Conservation (phyloP, 2,329 filamentous ascomycete species). For the Fusarium clavum region DNA sequence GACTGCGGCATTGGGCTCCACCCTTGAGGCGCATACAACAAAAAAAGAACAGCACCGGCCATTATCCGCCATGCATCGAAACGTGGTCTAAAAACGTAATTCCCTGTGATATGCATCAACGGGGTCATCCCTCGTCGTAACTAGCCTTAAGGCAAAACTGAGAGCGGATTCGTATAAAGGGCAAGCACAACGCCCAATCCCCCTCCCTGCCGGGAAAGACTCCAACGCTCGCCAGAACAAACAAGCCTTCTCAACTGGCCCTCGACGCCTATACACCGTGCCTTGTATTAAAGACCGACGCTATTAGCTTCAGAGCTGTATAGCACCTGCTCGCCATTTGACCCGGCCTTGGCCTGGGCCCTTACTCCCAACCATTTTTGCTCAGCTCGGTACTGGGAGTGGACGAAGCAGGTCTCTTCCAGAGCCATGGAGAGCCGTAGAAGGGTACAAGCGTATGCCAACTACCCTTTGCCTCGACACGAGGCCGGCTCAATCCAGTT, state of each 20-base stretch:
- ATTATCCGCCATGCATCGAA: slow-evolving; percentile 63
- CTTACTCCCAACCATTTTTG: slow-evolving; percentile 46
- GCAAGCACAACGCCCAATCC: slow-evolving; percentile 47
- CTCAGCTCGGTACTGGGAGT: slow-evolving; percentile 49
- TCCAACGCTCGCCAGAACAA: slow-evolving; percentile 48
- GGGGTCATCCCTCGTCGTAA: slow-evolving; percentile 47
- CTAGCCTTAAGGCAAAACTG: slow-evolving; percentile 45
- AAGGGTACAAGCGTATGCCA: slow-evolving; percentile 48
- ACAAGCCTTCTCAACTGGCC: slow-evolving; percentile 46
- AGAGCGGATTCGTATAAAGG: slow-evolving; percentile 45
- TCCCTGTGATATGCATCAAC: slow-evolving; percentile 53
- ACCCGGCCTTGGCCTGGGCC: slow-evolving; percentile 46
- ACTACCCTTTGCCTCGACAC: slow-evolving; percentile 48
- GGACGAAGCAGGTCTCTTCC: slow-evolving; percentile 47
- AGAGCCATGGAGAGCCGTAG: slow-evolving; percentile 48
- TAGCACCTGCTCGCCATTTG: slow-evolving; percentile 47
- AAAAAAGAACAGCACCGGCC: slow-evolving; percentile 53
- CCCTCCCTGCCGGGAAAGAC: slow-evolving; percentile 47
- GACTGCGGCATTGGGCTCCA: slow-evolving; percentile 42
- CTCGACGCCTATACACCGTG: slow-evolving; percentile 37
- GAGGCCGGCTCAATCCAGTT: slow-evolving; percentile 80
- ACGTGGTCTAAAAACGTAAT: slow-evolving; percentile 61
- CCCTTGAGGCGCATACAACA: slow-evolving; percentile 53
- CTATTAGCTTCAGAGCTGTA: slow-evolving; percentile 47
- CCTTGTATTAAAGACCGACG: slow-evolving; percentile 42